Evolutionary conservation across 495 filamentous ascomycete species (phyloP), one percentile per base, ranked within the genome.

Genomic region (Annulohypoxylon nitens): DNA sequence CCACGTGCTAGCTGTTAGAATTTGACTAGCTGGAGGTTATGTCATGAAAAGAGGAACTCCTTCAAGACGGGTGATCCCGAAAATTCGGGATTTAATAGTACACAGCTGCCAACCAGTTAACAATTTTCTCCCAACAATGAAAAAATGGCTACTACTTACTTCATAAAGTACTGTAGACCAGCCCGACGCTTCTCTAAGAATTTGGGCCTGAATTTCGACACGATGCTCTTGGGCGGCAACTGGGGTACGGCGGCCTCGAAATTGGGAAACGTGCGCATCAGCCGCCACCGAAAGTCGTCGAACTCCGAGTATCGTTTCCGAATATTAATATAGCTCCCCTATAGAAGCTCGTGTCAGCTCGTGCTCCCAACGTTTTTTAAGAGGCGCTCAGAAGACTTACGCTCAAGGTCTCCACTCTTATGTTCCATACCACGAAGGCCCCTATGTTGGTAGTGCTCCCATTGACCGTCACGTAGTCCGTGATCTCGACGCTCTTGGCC

Each of bases 231-330:
- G 36, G 86, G 86, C 39, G 87, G 87, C n/a, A 89, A 73, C 47
- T 80, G 77, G 14, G 87, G 87, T 71, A 89, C 85, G 30, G 86
- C 85, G 12, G 85, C 86, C 71, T 85, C 81, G 25, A 87, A 89
- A 58, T 78, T 79, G 1, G 87, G 87, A 58, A 89, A 89, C 3
- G 87, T 87, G 62, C 81, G 79, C 39, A 88, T 78, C 3, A 89
- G 80, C 47, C 81, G 79, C 47, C 77, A 73, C 9, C 86, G 80
- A 14, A 89, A 80, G 41, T 84, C 84, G 74, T 88, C 85, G 68
- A 89, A 88, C 57, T 89, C 87, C n/a, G 86, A 88, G 74, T 88
- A 89, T 60, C 87, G 82, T 69, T 88, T 89, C 54, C 86, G 81
- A 23, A 89, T 87, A 64, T 84, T 83, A 78, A 88, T 88, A 14